These are phyloP conservation scores for Rhododendron ovatum DNA, from an alignment of 148 eudicot species.

Conservation along the genomic window DNA sequence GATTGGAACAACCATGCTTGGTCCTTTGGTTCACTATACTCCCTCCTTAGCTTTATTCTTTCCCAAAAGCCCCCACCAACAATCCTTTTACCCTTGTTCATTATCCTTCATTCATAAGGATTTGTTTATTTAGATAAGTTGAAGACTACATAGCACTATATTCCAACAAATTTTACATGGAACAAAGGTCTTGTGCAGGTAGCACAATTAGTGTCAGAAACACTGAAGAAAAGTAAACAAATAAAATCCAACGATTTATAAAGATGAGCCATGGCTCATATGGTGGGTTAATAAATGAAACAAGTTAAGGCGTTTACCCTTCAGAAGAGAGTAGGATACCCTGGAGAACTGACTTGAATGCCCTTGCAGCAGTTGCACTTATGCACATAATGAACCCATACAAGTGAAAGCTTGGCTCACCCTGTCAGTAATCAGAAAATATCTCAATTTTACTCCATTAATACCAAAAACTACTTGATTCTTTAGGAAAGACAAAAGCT, in stretches of 20 bases:
- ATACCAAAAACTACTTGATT: background rate
- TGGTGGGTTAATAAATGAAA: background rate
- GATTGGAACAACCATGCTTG: background rate
- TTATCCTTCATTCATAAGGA: too few species aligned
- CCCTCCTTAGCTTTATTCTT: background rate
- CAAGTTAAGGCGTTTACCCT: constrained; percentile 47
- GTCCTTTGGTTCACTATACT: background rate
- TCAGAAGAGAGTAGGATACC: constrained; percentile 92
- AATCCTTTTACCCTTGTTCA: background rate
- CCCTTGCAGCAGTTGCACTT: constrained; percentile 97
- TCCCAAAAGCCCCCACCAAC: background rate
- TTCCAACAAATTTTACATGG: background rate
- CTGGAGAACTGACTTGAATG: constrained; percentile 96
- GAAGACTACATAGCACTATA: background rate
- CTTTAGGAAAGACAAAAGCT: background rate
- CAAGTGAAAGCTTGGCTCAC: constrained; percentile 96
- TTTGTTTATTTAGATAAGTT: background rate
- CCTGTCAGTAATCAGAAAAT: constrained; percentile 48
- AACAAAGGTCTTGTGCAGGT: background rate
- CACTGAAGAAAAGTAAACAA: background rate
- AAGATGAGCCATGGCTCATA: background rate
- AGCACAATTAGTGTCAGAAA: background rate
- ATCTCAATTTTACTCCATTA: background rate
- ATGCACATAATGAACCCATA: constrained; percentile 97
- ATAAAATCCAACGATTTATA: background rate